These are phyloP conservation scores for Eremochloa ophiuroides DNA, from an alignment of 176 grass and related monocot genomes.

Conservation along the genomic window DNA sequence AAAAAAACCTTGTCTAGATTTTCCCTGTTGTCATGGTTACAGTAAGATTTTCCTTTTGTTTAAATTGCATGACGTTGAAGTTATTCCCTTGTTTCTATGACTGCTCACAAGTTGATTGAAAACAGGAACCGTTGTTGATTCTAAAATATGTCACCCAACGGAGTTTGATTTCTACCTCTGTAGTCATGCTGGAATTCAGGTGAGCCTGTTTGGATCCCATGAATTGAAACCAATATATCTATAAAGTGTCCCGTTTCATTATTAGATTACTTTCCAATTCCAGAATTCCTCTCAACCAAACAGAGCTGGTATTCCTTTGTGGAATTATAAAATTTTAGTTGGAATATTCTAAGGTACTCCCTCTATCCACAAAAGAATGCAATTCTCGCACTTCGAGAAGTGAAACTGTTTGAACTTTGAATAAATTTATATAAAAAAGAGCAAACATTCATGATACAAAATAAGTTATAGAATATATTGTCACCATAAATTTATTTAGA, in stretches of 20 bases:
- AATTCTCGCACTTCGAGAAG: no score
- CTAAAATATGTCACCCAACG: slow-evolving; percentile 93
- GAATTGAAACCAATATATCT: no score
- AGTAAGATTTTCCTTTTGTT: neutral
- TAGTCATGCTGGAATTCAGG: slow-evolving; percentile 99
- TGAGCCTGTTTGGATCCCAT: slow-evolving; percentile 9
- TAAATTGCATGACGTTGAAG: neutral
- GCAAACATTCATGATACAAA: no score
- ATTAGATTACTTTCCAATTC: no score
- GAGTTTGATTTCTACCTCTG: slow-evolving; percentile 99
- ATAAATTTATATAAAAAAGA: no score
- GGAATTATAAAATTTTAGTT: slow-evolving; percentile 12
- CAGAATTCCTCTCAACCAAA: no score
- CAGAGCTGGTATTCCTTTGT: neutral
- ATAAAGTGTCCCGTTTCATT: no score
- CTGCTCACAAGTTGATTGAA: neutral
- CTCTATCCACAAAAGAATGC: no score
- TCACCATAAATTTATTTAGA: no score
- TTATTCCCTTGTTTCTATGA: slow-evolving; percentile 4
- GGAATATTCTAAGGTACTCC: slow-evolving; percentile 16
- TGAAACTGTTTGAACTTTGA: no score
- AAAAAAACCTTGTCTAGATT: neutral
- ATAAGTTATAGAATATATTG: no score
- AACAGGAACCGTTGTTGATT: slow-evolving; percentile 96
- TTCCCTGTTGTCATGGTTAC: no score